Evolutionary conservation across 129 eudicot genomes (phyloP), one percentile per base, ranked within the genome.

Genomic region (Daucus carota): DNA sequence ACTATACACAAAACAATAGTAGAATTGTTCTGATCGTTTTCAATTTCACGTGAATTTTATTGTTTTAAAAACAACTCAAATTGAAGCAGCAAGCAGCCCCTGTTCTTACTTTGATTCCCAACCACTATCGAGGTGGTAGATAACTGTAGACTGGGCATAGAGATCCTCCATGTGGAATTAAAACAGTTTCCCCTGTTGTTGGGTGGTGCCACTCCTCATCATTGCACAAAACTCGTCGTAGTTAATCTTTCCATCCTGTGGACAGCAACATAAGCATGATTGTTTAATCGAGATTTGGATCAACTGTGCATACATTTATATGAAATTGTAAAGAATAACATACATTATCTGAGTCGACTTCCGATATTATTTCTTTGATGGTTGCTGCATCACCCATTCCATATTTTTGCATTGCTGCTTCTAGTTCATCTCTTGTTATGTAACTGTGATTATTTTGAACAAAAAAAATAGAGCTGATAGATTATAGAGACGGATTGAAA

Each of bases 281-380:
- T 32, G 24, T 29, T 42, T 70, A 67, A 18, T n/a, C 5, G 63
- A 57, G 6, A 57, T 57, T 57, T 6, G 0, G 63, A 54, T 10
- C 6, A 57, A 57, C 75, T 40, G 68, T 79, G 18, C 18, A 79
- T 59, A 31, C 22, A 6, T 59, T 62, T 5, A 67, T 4, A 8
- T 24, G 17, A 38, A 34, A 29, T 2, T 4, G 42, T 0, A 34
- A 15, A 70, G 18, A 52, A 41, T 26, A 38, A 57, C 96, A 83
- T 76, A 94, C 98, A 45, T 94, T 91, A 67, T 94, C 98, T 0
- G 88, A 80, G 74, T 94, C 98, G 44, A 94, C 98, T 89, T 94
- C 98, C 8, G 88, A 81, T 73, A 94, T 86, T 16, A 94, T 94
- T 46, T 91, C 98, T 72, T 87, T 89, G n/a, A 94, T 89, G 73